Evolutionary conservation across 257 asterid species (phyloP).

Genomic region (Solanum ossicruentum): DNA sequence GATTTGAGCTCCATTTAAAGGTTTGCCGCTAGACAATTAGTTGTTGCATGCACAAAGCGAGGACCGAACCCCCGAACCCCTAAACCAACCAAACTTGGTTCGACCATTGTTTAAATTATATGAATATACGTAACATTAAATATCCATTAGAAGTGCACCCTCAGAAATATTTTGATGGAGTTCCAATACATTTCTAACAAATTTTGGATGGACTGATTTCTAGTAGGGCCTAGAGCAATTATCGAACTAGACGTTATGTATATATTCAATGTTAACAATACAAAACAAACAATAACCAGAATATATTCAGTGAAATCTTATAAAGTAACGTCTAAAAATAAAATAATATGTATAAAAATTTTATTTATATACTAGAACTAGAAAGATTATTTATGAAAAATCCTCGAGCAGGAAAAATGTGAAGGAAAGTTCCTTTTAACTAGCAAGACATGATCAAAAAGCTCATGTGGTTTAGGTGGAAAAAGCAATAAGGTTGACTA

Average conservation of each 20-base stretch:
- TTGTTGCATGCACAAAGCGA: no score
- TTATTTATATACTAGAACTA: neutral
- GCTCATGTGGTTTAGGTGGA: neutral
- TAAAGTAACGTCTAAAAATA: fast-evolving
- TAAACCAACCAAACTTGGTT: no score
- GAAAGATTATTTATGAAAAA: neutral
- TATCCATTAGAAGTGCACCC: neutral
- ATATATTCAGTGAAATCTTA: neutral
- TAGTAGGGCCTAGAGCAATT: neutral
- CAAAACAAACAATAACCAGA: no score
- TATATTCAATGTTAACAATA: neutral
- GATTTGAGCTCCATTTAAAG: no score
- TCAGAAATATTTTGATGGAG: neutral
- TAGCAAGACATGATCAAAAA: neutral
- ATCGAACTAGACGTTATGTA: neutral
- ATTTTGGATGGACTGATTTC: neutral
- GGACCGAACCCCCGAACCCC: no score
- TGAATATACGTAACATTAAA: no score
- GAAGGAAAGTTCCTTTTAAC: neutral
- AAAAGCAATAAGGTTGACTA: slow-evolving; percentile 29
- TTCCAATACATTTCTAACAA: neutral
- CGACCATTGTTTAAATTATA: no score
- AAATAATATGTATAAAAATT: neutral
- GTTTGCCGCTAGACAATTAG: no score
- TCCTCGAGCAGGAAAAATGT: neutral